A percentile compares a stretch with the other conserved stretches of the same genome.
These are phyloP conservation scores for Vitis hybrid DNA, from an alignment of 177 flowering plant genomes.

Conservation along the genomic window DNA sequence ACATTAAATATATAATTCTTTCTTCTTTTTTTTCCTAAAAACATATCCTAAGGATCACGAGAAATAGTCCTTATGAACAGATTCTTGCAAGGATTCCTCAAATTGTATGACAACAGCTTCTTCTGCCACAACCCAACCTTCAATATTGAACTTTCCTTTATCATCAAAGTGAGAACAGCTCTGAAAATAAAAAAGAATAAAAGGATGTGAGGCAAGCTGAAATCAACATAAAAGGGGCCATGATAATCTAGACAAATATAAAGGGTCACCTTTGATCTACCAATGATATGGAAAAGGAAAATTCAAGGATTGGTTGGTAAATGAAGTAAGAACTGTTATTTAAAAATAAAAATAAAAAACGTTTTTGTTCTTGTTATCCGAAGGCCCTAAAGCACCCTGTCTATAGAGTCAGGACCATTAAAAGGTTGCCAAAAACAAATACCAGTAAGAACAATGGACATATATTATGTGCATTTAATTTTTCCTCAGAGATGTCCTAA, in stretches of 20 bases:
- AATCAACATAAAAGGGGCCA: neutral
- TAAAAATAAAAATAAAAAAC: too few species aligned
- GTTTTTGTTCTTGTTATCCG: too few species aligned
- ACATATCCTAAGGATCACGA: conserved; percentile 6
- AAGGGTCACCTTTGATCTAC: neutral
- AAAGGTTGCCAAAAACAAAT: too few species aligned
- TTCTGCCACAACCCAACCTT: conserved; percentile 60
- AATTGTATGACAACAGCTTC: conserved; percentile 53
- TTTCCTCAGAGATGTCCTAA: too few species aligned
- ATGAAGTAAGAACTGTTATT: too few species aligned
- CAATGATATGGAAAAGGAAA: too few species aligned
- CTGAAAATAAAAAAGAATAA: conserved; percentile 27
- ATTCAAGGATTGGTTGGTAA: too few species aligned
- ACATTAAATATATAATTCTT: neutral
- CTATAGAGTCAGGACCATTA: too few species aligned
- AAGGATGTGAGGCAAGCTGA: neutral
- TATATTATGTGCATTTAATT: too few species aligned
- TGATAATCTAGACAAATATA: neutral
- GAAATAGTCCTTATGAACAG: conserved; percentile 20
- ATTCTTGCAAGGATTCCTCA: conserved; percentile 32
- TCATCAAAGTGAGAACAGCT: conserved; percentile 39
- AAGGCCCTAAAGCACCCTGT: too few species aligned
- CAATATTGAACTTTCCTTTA: conserved; percentile 15
- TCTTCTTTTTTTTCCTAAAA: neutral
- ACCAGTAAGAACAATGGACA: too few species aligned